Conservation (phyloP, 257 asterid species). For the Fraxinus quadrangulata region DNA sequence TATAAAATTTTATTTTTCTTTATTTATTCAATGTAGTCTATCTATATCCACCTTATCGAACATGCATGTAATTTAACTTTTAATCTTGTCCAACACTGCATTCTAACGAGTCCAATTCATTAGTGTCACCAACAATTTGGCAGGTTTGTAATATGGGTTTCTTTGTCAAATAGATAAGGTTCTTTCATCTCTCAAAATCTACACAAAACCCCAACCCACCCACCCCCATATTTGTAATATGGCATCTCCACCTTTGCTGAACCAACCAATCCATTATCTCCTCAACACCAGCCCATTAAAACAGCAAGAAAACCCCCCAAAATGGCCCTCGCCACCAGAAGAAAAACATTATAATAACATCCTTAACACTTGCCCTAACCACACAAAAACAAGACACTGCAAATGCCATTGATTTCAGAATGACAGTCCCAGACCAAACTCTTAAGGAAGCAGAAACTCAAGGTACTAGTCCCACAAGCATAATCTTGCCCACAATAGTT, state of each 20-base stretch:
- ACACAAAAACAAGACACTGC: constrained; percentile 7
- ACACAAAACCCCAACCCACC: not conserved
- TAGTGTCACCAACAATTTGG: no score
- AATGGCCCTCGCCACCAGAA: constrained; percentile 32
- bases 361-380: constrained; percentile 21
- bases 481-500: no score
- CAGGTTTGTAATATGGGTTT: no score
- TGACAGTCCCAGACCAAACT: constrained; percentile 71
- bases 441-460: constrained; percentile 51
- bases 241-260: constrained; percentile 24
- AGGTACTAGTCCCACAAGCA: no score
- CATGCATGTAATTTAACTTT: no score
- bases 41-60: no score
- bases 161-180: not conserved
- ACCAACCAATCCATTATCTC: constrained; percentile 13
- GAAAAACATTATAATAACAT: constrained; percentile 27
- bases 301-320: constrained; percentile 15
- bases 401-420: constrained; percentile 53
- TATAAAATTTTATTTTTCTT: no score
- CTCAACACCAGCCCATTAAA: constrained; percentile 8
- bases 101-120: no score
- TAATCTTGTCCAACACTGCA: no score
- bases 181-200: not conserved
- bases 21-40: no score
- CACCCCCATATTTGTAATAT: not conserved